Percentiles rank a stretch among this genome's conserved stretches.
These are phyloP conservation scores for Blastocystis sp. DNA, from an alignment of 352 stramenopile species.

Conservation along the genomic window DNA sequence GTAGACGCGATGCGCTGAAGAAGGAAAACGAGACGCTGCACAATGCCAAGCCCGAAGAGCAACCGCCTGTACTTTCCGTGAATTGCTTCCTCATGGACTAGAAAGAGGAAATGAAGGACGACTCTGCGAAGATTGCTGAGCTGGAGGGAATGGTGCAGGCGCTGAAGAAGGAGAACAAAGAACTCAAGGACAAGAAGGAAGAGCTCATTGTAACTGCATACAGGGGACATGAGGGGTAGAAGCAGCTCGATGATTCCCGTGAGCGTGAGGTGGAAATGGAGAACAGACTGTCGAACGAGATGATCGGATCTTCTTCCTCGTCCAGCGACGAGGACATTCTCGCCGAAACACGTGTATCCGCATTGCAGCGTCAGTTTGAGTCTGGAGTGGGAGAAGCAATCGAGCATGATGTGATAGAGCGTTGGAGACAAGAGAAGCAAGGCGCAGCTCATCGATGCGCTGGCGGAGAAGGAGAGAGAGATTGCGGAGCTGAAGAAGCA, in stretches of 20 bases:
- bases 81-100: background rate
- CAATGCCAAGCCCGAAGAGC: background rate
- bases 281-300: background rate
- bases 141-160: background rate
- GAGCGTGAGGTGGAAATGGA: conserved; percentile 37
- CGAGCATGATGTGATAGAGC: background rate
- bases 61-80: background rate
- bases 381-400: background rate
- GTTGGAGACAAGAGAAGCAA: background rate
- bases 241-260: background rate
- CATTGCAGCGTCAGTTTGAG: background rate
- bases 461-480: conserved; percentile 27
- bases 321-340: background rate
- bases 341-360: background rate
- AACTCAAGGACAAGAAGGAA: conserved; percentile 2
- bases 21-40: conserved; percentile 5
- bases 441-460: background rate
- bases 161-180: conserved; percentile 9
- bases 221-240: background rate
- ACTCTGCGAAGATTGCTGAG: background rate
- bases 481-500: conserved; percentile 13
- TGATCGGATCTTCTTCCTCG: background rate
- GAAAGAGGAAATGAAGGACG: background rate
- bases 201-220: background rate
- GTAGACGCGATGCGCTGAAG: conserved; percentile 10